Evolutionary conservation across 345 rosid genomes (phyloP).

Genomic region (Raphanus raphanistrum): DNA sequence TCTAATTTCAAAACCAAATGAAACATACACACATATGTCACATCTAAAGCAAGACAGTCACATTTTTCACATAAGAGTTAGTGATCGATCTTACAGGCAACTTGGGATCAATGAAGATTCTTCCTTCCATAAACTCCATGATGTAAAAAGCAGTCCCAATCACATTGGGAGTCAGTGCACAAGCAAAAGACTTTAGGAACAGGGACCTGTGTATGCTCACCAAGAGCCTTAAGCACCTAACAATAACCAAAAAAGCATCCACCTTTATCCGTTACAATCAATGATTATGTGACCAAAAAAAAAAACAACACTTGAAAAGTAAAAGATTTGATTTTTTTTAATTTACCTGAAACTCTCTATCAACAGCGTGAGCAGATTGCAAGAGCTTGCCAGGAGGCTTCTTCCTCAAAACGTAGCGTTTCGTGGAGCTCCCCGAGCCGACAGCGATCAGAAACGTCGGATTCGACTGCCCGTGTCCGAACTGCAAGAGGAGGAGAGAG

Average conservation of each 20-base stretch:
- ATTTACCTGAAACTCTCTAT: constrained; percentile 73
- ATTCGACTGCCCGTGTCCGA: constrained; percentile 93
- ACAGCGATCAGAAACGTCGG: constrained; percentile 78
- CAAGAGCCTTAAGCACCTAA: constrained; percentile 81
- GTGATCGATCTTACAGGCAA: constrained; percentile 52
- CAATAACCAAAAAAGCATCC: constrained; percentile 4
- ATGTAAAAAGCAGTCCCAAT: constrained; percentile 92
- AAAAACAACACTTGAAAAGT: not conserved
- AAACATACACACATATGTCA: constrained; percentile 14
- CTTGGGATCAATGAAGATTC: constrained; percentile 71
- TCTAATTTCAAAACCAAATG: constrained; percentile 43
- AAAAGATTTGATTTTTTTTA: not conserved
- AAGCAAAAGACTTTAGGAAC: constrained; percentile 84
- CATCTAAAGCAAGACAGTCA: not conserved
- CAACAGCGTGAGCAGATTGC: constrained; percentile 90
- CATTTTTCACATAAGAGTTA: not conserved
- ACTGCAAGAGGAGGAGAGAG: constrained; percentile 35
- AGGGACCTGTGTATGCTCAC: constrained; percentile 74
- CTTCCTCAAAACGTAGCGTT: constrained; percentile 91
- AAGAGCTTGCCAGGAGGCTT: constrained; percentile 87
- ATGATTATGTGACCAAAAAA: not conserved
- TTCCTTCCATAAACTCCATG: constrained; percentile 95
- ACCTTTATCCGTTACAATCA: not conserved
- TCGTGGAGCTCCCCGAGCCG: constrained; percentile 47
- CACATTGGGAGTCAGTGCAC: constrained; percentile 60